These are phyloP conservation scores for Inosperma sp. DNA, from an alignment of 768 basidiomycete species.

Conservation along the genomic window DNA sequence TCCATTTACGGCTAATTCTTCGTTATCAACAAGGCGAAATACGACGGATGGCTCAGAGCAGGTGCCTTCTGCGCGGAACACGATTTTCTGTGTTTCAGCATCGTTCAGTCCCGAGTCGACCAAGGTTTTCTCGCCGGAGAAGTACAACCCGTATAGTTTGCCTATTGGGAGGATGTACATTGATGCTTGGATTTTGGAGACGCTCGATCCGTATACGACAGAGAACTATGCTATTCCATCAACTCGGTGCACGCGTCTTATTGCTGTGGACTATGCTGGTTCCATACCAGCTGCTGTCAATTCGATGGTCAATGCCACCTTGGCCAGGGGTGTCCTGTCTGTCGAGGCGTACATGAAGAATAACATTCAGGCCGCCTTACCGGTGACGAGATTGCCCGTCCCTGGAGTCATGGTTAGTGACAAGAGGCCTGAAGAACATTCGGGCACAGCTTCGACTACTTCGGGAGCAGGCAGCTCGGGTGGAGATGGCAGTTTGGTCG, in stretches of 20 bases:
- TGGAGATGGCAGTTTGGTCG: constrained; percentile 10
- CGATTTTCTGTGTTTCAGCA: constrained; percentile 78
- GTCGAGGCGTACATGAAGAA: constrained; percentile 73
- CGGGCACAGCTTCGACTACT: constrained; percentile 13
- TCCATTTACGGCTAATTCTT: constrained; percentile 22
- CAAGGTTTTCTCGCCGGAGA: constrained; percentile 49
- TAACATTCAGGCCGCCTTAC: constrained; percentile 45
- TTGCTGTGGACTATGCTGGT: constrained; percentile 83
- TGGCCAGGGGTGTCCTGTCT: constrained; percentile 66
- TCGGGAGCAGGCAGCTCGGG: constrained; percentile 8
- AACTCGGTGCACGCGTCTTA: constrained; percentile 78
- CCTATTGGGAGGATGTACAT: constrained; percentile 80
- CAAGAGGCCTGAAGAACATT: constrained; percentile 44
- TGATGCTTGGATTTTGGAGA: constrained; percentile 96
- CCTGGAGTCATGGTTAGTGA: constrained; percentile 56
- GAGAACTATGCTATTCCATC: constrained; percentile 95
- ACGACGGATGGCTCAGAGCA: constrained; percentile 36
- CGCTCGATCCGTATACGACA: constrained; percentile 90
- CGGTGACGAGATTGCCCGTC: constrained; percentile 65
- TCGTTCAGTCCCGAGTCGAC: constrained; percentile 71
- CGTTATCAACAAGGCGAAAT: constrained; percentile 33
- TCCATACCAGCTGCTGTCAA: constrained; percentile 82
- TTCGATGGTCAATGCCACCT: constrained; percentile 73
- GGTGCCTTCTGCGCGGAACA: constrained; percentile 42
- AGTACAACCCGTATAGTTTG: constrained; percentile 71